Percentiles rank a stretch among this genome's conserved stretches.
Conservation (phyloP, 2,329 filamentous ascomycete genomes). For the Fusarium sp. region DNA sequence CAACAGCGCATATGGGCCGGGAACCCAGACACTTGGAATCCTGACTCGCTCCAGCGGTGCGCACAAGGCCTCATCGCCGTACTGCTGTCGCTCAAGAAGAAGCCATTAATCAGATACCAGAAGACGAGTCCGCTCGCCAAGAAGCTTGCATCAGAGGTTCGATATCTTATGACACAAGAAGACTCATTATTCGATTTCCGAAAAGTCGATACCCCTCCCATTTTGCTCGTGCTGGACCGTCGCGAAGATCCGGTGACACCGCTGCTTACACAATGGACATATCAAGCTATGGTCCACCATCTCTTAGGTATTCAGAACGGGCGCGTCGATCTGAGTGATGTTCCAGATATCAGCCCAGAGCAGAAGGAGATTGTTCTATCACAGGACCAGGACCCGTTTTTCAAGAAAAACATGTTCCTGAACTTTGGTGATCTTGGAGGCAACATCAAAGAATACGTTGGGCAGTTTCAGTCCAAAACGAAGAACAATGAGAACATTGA, state of each 20-base stretch:
- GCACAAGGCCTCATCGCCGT: slow-evolving; percentile 89
- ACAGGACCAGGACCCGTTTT: slow-evolving; percentile 97
- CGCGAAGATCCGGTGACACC: slow-evolving; percentile 96
- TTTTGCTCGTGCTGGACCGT: slow-evolving; percentile 89
- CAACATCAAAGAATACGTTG: slow-evolving; percentile 98
- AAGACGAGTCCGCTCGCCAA: slow-evolving; percentile 91
- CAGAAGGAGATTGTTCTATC: slow-evolving; percentile 94
- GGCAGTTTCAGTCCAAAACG: slow-evolving; percentile 98
- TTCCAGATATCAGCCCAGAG: slow-evolving; percentile 86
- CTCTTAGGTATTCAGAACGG: slow-evolving; percentile 93
- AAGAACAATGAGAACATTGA: slow-evolving; percentile 96
- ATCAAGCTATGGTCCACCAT: slow-evolving; percentile 99
- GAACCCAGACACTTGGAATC: slow-evolving; percentile 88
- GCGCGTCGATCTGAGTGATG: slow-evolving; percentile 86
- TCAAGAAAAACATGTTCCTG: slow-evolving; percentile 98
- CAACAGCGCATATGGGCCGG: slow-evolving; percentile 83
- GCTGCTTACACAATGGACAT: slow-evolving; percentile 96
- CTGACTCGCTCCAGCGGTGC: slow-evolving; percentile 85
- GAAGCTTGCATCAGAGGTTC: slow-evolving; percentile 91
- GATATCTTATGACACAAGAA: slow-evolving; percentile 94
- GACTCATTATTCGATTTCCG: slow-evolving; percentile 97
- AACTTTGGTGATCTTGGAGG: slow-evolving; percentile 96
- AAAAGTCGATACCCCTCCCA: slow-evolving; percentile 92
- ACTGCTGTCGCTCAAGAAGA: slow-evolving; percentile 93
- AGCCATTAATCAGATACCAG: slow-evolving; percentile 91